Evolutionary conservation across 345 rosid species (phyloP).

Genomic region (Euphorbia peplus): DNA sequence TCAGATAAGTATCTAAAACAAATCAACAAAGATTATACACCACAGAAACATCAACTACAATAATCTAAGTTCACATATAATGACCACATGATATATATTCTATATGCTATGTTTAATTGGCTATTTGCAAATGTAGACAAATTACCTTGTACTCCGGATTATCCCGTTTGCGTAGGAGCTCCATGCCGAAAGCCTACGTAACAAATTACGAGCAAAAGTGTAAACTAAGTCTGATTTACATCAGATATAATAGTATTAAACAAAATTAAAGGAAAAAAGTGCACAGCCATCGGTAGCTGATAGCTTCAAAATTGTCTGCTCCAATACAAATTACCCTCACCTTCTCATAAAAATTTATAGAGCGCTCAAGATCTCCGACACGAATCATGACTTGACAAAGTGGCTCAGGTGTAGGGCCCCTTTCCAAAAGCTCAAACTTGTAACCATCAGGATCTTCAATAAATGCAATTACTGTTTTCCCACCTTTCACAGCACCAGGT

Average conservation of each 20-base stretch:
- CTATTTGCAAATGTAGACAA: not conserved
- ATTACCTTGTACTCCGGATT: conserved; percentile 91
- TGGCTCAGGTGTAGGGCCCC: conserved; percentile 98
- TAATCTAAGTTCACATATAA: not conserved
- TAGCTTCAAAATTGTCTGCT: not conserved
- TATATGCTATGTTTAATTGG: not conserved
- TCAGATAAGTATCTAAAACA: not conserved
- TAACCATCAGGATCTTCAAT: conserved; percentile 97
- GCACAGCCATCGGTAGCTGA: not conserved
- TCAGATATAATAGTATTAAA: not conserved
- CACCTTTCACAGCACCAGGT: conserved; percentile 95
- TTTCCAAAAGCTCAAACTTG: conserved; percentile 93
- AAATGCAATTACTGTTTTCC: conserved; percentile 85
- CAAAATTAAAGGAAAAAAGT: conserved; percentile 12
- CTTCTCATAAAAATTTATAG: conserved; percentile 89
- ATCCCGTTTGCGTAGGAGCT: conserved; percentile 86
- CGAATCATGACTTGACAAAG: conserved; percentile 99
- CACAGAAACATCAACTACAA: not conserved
- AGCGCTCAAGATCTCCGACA: conserved; percentile 91
- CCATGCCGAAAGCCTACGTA: conserved; percentile 93
- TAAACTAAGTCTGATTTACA: conserved; percentile 5
- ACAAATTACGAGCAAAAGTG: conserved; percentile 11
- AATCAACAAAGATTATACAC: not conserved
- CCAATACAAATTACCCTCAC: conserved; percentile 35
- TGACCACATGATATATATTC: not conserved